phyloP scores from a whole-genome alignment of 495 filamentous ascomycete genomes.

The Penicillium taxi region DNA sequence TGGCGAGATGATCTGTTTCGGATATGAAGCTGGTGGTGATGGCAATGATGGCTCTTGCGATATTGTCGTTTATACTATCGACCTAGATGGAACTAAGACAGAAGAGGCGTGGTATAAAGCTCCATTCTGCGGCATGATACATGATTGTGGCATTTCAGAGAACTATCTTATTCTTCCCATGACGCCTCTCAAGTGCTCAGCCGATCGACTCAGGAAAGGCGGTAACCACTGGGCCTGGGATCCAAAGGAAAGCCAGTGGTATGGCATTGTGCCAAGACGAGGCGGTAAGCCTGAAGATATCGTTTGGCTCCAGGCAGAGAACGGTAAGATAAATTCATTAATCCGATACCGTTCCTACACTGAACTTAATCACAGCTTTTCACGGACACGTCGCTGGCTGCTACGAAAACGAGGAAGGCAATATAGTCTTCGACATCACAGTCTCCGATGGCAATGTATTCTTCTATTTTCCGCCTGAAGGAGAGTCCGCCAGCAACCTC shows the following conservation, averaged over 20 bases:
- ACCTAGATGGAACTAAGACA: slow-evolving; percentile 31
- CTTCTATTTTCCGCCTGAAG: slow-evolving; percentile 40
- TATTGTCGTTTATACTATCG: slow-evolving; percentile 40
- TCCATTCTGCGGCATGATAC: slow-evolving; percentile 51
- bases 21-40: slow-evolving; percentile 44
- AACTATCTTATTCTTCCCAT: slow-evolving; percentile 46
- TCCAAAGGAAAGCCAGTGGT: slow-evolving; percentile 41
- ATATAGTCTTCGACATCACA: slow-evolving; percentile 46
- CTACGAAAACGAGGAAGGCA: slow-evolving; percentile 41
- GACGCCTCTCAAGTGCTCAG: slow-evolving; percentile 40
- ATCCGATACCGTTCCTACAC: too few relatives aligned
- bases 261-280: slow-evolving; percentile 41
- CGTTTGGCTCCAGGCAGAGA: too few relatives aligned
- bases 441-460: slow-evolving; percentile 49
- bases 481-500: slow-evolving; percentile 21
- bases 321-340: too few relatives aligned
- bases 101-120: slow-evolving; percentile 43
- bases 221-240: slow-evolving; percentile 48
- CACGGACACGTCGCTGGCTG: slow-evolving; percentile 44
- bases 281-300: slow-evolving; percentile 44
- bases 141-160: slow-evolving; percentile 45
- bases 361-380: slow-evolving; percentile 21
- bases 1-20: slow-evolving; percentile 50
- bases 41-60: slow-evolving; percentile 35
- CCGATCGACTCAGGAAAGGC: slow-evolving; percentile 45